phyloP scores from a whole-genome alignment of 2,329 filamentous ascomycete species.

The Stachybotrys echinatus region DNA sequence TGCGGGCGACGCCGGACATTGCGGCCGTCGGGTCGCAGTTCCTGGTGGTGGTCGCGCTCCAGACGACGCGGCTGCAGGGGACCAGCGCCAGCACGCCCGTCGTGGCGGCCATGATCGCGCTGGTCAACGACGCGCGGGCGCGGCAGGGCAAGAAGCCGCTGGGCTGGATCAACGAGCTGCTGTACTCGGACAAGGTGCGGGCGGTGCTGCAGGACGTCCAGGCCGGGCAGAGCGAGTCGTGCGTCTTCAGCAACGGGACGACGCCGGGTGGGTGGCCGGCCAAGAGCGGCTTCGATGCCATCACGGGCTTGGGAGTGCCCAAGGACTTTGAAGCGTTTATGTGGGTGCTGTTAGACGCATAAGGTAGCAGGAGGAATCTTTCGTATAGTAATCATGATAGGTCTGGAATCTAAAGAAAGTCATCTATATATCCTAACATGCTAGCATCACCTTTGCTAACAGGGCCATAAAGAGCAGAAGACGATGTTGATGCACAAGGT shows the following conservation, averaged over 20 bases:
- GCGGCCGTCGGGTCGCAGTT: slow-evolving; percentile 55
- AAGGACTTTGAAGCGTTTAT: slow-evolving; percentile 33
- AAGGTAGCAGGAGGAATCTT: too few species aligned
- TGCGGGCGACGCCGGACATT: slow-evolving; percentile 46
- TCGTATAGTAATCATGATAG: too few species aligned
- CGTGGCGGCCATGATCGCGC: slow-evolving; percentile 46
- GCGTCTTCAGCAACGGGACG: slow-evolving; percentile 26
- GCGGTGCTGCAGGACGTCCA: slow-evolving; percentile 35
- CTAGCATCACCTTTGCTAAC: too few species aligned
- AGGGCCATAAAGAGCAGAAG: too few species aligned
- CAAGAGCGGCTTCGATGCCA: slow-evolving; percentile 38
- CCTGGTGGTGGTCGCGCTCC: slow-evolving; percentile 24
- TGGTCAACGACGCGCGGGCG: slow-evolving; percentile 50
- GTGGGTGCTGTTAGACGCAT: slow-evolving; percentile 22
- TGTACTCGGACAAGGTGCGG: slow-evolving; percentile 36
- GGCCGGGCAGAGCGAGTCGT: slow-evolving; percentile 33
- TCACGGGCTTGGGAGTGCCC: slow-evolving; percentile 45
- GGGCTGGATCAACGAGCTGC: slow-evolving; percentile 47
- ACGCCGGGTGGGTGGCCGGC: slow-evolving; percentile 38
- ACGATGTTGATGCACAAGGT: too few species aligned
- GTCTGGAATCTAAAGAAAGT: too few species aligned
- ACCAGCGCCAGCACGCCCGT: slow-evolving; percentile 51
- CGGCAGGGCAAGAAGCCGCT: slow-evolving; percentile 40
- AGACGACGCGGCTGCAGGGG: slow-evolving; percentile 25
- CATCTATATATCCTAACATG: too few species aligned